Base-by-base conservation (phyloP, 208 protist genomes). In the Polymyxa betae region DNA sequence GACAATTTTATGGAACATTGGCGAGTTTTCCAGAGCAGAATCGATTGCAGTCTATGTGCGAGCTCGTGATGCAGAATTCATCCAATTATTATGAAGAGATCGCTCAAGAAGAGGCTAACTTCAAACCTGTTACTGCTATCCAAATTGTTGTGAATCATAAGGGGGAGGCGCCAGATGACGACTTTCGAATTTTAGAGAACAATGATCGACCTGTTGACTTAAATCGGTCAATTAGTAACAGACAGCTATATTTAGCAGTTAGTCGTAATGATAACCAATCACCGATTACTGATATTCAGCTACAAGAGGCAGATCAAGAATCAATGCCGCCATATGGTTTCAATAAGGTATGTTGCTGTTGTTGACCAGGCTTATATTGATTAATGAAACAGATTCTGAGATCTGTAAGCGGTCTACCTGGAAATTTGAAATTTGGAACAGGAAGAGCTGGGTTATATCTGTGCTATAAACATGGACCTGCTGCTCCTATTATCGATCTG, bases 11-110 rank as follows among this genome's bases (percentile, higher is more conserved):
- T 43, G 12, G 5, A 20, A 40, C 35, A 20, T n/a, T 82, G 16
- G 5, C 40, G 35, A 40, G 16, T 35, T 43, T 82, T 5, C 35
- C 72, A 40, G 72, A n/a, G 5, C 12, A n/a, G 5, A 35, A 82
- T 35, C n/a, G 10, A 5, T n/a, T 82, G 5, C 16, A 5, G 72
- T 20, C 72, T 20, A 40, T n/a, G 5, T 60, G 49, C n/a, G 72
- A 82, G 72, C 5, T 82, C 16, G 72, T 82, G 16, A 82, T 82
- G 72, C 72, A 82, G 72, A 82, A 82, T 43, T 45, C n/a, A 20
- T 35, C 35, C 16, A 5, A 43, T 20, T 82, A 45, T 82, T n/a
- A n/a, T n/a, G 16, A 40, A 5, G 35, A 40, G 5, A 35, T 82
- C 72, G 72, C 5, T 43, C n/a, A 43, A 20, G 72, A 43, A 5